A percentile compares a stretch with the other conserved stretches of the same genome.
Conservation (phyloP, 1,284 basidiomycete species). For the Pholiota adiposa region DNA sequence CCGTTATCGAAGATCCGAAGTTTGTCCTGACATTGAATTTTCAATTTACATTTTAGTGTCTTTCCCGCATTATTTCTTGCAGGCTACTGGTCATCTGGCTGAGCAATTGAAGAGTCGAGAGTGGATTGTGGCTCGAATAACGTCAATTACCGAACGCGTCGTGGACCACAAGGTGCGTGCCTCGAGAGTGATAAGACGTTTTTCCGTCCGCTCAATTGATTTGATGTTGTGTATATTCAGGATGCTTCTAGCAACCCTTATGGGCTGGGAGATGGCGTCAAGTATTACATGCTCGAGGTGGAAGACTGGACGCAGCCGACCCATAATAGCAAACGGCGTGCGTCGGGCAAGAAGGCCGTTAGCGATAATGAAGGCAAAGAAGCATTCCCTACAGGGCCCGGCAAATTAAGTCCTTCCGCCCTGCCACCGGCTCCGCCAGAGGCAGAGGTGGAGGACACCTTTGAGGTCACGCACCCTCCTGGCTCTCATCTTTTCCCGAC, state of each 20-base stretch:
- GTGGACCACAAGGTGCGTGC: slow-evolving; percentile 75
- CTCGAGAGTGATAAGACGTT: slow-evolving; percentile 20
- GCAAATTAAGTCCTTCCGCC: slow-evolving; percentile 37
- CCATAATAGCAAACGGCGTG: slow-evolving; percentile 64
- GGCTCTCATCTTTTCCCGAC: slow-evolving; percentile 66
- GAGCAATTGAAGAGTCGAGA: slow-evolving; percentile 87
- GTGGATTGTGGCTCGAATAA: slow-evolving; percentile 94
- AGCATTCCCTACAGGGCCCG: slow-evolving; percentile 28
- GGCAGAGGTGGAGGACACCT: slow-evolving; percentile 69
- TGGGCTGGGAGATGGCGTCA: slow-evolving; percentile 86
- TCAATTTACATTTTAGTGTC: slow-evolving; percentile 62
- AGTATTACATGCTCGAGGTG: slow-evolving; percentile 92
- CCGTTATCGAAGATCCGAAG: slow-evolving; percentile 34
- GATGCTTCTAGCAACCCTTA: slow-evolving; percentile 77
- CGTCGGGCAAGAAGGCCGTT: slow-evolving; percentile 54
- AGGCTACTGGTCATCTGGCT: slow-evolving; percentile 81
- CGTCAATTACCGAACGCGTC: slow-evolving; percentile 84
- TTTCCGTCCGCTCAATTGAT: slow-evolving; percentile 12
- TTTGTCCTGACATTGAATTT: slow-evolving; percentile 39
- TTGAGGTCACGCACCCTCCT: slow-evolving; percentile 61
- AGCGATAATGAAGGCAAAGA: slow-evolving; percentile 36
- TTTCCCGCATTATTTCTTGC: slow-evolving; percentile 96
- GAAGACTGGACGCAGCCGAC: slow-evolving; percentile 88
- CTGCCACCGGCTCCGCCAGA: slow-evolving; percentile 61
- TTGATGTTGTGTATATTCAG: slow-evolving; percentile 39